Evolutionary conservation across 1,284 basidiomycete genomes (phyloP).

Genomic region (Ceratobasidium sp.): DNA sequence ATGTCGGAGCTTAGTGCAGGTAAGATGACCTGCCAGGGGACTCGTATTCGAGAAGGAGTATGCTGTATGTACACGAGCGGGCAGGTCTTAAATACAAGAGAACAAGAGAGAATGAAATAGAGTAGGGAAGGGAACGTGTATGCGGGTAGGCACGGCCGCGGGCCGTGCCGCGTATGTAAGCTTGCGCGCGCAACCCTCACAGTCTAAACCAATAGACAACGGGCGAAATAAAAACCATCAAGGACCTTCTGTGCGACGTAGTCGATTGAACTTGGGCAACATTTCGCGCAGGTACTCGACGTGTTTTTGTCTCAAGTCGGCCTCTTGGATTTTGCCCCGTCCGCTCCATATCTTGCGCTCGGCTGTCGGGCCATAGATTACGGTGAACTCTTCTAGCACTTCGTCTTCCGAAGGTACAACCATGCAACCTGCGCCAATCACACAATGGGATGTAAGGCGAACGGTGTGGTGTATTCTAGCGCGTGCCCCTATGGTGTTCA

Average conservation of each 20-base stretch:
- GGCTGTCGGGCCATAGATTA: slow-evolving; percentile 82
- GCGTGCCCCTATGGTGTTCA: slow-evolving; percentile 86
- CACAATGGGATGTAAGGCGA: slow-evolving; percentile 81
- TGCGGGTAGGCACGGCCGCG: too few species aligned
- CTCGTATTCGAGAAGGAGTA: too few species aligned
- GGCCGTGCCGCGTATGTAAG: too few species aligned
- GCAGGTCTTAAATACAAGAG: too few species aligned
- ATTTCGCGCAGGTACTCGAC: slow-evolving; percentile 91
- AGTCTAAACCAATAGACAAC: too few species aligned
- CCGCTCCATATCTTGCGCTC: slow-evolving; percentile 87
- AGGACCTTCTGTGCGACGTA: slow-evolving; percentile 68
- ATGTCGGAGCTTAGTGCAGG: too few species aligned
- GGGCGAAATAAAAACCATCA: background rate
- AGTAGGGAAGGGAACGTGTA: too few species aligned
- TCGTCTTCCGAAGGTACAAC: slow-evolving; percentile 82
- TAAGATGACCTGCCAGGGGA: too few species aligned
- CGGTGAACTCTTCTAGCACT: slow-evolving; percentile 84
- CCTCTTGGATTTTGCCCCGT: slow-evolving; percentile 84
- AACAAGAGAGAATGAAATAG: too few species aligned
- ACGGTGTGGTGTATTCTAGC: slow-evolving; percentile 84
- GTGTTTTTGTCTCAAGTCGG: slow-evolving; percentile 86
- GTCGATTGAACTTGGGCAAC: slow-evolving; percentile 86
- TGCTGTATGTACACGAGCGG: too few species aligned
- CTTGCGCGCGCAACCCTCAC: too few species aligned
- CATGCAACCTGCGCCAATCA: slow-evolving; percentile 82